Evolutionary conservation across 768 basidiomycete species (phyloP).

Genomic region (Tricholoma sp.): DNA sequence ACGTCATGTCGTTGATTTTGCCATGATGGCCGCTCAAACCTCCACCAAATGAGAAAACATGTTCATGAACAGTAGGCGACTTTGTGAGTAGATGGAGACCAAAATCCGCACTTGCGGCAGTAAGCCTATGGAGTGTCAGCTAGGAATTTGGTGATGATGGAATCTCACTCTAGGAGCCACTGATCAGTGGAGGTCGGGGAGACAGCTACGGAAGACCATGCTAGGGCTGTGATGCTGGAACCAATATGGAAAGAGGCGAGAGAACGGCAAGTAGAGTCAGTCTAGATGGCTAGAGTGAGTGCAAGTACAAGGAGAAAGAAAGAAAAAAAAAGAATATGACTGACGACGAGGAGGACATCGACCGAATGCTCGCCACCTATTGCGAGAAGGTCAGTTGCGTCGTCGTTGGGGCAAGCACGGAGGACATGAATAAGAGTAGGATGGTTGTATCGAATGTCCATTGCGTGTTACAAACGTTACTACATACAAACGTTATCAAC

Average conservation of each 20-base stretch:
- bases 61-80: constrained; percentile 39
- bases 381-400: constrained; percentile 66
- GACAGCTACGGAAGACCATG: constrained; percentile 68
- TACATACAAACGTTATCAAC: constrained; percentile 10
- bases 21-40: constrained; percentile 80
- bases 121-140: constrained; percentile 40
- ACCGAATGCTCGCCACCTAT: constrained; percentile 71
- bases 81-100: constrained; percentile 68
- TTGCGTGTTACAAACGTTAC: constrained; percentile 16
- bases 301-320: constrained; percentile 2
- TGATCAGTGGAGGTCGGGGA: constrained; percentile 61
- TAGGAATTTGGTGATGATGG: neutral
- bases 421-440: constrained; percentile 57
- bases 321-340: no score
- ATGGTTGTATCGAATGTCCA: constrained; percentile 60
- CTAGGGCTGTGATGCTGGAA: constrained; percentile 62
- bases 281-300: constrained; percentile 23
- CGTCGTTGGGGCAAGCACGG: constrained; percentile 57
- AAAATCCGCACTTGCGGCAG: constrained; percentile 63
- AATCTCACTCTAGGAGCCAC: constrained; percentile 69
- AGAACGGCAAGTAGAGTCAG: constrained; percentile 36
- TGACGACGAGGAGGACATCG: constrained; percentile 60
- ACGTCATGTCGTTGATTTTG: constrained; percentile 71
- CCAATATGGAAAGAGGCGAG: constrained; percentile 76
- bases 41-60: constrained; percentile 68